Evolutionary conservation across 768 basidiomycete species (phyloP).

Genomic region (Hirschioporus abietinus): DNA sequence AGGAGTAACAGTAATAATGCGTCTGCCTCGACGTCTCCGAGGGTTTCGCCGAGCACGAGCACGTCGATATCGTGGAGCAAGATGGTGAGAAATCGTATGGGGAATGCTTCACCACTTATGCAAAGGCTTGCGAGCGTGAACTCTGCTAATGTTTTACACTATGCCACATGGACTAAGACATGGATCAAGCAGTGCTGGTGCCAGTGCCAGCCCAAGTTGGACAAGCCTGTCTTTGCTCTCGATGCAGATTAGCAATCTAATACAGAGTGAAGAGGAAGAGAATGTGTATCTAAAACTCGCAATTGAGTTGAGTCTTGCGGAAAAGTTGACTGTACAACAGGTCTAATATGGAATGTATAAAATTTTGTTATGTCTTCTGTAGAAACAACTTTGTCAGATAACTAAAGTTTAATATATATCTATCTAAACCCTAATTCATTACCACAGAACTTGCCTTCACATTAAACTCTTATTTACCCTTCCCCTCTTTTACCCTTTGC

Average conservation of each 20-base stretch:
- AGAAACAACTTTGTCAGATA: too few relatives aligned
- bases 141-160: neutral
- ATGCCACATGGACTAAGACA: conserved; percentile 3
- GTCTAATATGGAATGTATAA: neutral
- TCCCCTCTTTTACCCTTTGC: too few relatives aligned
- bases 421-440: too few relatives aligned
- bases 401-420: too few relatives aligned
- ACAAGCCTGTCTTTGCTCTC: conserved; percentile 3
- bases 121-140: neutral
- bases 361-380: neutral
- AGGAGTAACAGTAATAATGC: neutral
- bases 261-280: conserved; percentile 30
- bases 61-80: conserved; percentile 10
- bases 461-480: too few relatives aligned
- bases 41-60: conserved; percentile 12
- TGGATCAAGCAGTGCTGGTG: conserved; percentile 4
- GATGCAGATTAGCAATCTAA: neutral
- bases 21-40: neutral
- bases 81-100: conserved; percentile 6
- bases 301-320: conserved; percentile 66
- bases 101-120: neutral
- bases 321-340: conserved; percentile 34
- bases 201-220: conserved; percentile 3
- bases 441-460: too few relatives aligned
- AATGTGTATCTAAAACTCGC: conserved; percentile 63